Base-by-base conservation (phyloP, 768 basidiomycete species). In the Leucocoprinus leucothites region DNA sequence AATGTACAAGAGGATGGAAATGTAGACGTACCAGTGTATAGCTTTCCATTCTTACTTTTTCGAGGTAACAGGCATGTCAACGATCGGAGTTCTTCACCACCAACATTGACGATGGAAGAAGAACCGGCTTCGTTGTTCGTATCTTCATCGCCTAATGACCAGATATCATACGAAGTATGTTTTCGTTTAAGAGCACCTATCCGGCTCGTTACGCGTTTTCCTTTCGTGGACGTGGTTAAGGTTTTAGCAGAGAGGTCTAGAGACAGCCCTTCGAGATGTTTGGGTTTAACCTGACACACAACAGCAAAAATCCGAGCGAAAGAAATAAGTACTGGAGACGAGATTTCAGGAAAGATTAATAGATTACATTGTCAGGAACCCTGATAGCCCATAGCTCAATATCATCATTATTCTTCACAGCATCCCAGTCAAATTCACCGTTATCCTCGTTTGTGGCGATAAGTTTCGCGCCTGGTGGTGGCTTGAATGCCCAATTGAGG, bases 351-450 rank as follows among this genome's bases (percentile, higher is more conserved):
- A 25, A n/a, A 19, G 47, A 34, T 21, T 34, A 42, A 21, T n/a
- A 24, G 19, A 13, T 57, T 64, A 90, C 89, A 36, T 76, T 76
- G 11, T 85, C 81, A 21, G 89, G 89, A 14, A 83, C 79, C 9
- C 89, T 80, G 34, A 91, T 77, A 11, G 89, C 69, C 81, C 87
- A 90, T 8, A 91, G 61, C 60, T 91, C 88, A 9, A 82, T 61
- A 56, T 89, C 80, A 24, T 85, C 76, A 48, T 79, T 68, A 1
- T 75, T 63, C 9, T 80, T 74, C 3, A 91, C 57, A 5, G 71
- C 68, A 55, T 86, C 85, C 87, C 87, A 91, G 61, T 89, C 88
- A 61, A 87, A 87, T 2, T 76, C 73, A 1, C 73, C 77, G 1
- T 74, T 72, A 55, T 68, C 58, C 55, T 78, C 69, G 25, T 67